phyloP scores from a whole-genome alignment of 352 stramenopile species.

The Phytophthora quininea region DNA sequence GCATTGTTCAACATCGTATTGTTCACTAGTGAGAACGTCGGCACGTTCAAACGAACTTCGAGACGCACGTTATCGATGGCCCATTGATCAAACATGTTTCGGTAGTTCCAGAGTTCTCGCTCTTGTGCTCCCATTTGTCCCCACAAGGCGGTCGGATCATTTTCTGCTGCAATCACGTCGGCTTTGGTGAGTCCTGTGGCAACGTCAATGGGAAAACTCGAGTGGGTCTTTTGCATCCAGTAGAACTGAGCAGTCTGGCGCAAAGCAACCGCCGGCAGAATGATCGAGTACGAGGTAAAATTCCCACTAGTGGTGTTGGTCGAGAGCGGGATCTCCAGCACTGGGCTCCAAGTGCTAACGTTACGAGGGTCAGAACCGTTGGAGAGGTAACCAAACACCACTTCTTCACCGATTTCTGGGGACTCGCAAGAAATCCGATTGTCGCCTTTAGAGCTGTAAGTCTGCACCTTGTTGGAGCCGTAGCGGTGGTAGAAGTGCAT shows the following conservation, averaged over 20 bases:
- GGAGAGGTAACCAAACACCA: conserved; percentile 58
- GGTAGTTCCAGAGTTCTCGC: conserved; percentile 59
- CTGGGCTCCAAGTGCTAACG: conserved; percentile 46
- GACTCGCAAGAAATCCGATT: conserved; percentile 68
- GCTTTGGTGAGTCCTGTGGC: conserved; percentile 25
- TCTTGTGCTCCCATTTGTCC: conserved; percentile 43
- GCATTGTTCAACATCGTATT: conserved; percentile 14
- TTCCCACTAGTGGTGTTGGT: neutral
- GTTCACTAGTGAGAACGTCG: conserved; percentile 30
- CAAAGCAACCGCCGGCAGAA: conserved; percentile 51
- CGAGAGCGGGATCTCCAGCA: conserved; percentile 44
- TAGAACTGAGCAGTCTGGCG: conserved; percentile 52
- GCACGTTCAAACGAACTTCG: conserved; percentile 57
- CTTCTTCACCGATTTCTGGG: conserved; percentile 54
- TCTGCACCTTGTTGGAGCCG: conserved; percentile 43
- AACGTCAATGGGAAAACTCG: conserved; percentile 66
- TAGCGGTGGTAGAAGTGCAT: conserved; percentile 77
- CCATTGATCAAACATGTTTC: conserved; percentile 83
- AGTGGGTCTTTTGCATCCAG: conserved; percentile 74
- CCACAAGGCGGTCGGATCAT: conserved; percentile 48
- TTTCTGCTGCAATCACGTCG: conserved; percentile 38
- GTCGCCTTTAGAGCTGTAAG: conserved; percentile 55
- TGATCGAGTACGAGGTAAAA: conserved; percentile 33
- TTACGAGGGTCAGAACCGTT: conserved; percentile 36
- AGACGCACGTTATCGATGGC: conserved; percentile 63